Evolutionary conservation across 2,329 filamentous ascomycete species (phyloP), one percentile per base, ranked within the genome.

Genomic region (Ustulina deusta): DNA sequence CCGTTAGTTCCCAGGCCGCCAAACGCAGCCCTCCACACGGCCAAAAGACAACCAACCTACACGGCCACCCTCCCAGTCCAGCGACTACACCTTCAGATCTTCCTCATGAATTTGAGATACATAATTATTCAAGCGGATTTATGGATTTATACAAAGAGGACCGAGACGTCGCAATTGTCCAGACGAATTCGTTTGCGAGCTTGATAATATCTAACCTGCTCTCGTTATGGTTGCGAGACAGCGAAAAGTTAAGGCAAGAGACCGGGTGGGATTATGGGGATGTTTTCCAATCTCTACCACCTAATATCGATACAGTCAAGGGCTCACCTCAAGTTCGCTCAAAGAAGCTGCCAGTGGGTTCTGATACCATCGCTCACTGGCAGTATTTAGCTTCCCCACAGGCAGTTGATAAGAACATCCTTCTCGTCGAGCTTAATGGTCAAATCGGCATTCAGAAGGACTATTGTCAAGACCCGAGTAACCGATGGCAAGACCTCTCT

Each of bases 131-230:
- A 0, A 83, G 86, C 58, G 90, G 91, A 55, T 97, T 97, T 75
- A 83, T 93, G 72, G 87, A 90, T 32, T 84, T 94, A 9, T 94
- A 93, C 80, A 90, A 90, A 36, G 76, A 77, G 66, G 86, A 90
- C 63, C 86, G 78, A 78, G 84, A 85, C 63, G 85, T 87, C 7
- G 84, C 83, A 71, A 88, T 83, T 79, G 84, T 89, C 9, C 85
- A 90, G 63, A 91, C 89, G 68, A 97, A 97, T 77, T 89, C 91
- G 0, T 94, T 93, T 76, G 90, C 89, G 49, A 93, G 89, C 73
- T 86, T 97, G 11, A 85, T 85, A 40, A 90, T 97, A 40, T 90
- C 92, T 3, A 91, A 91, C 66, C 87, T 90, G 17, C 86, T 97
- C 66, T 90, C 91, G 0, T 83, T 86, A 3, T 98, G 95, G 94